These are phyloP conservation scores for Hemisphaericaspora lyxosophila DNA, from an alignment of 1,139 yeast genomes.

Conservation along the genomic window DNA sequence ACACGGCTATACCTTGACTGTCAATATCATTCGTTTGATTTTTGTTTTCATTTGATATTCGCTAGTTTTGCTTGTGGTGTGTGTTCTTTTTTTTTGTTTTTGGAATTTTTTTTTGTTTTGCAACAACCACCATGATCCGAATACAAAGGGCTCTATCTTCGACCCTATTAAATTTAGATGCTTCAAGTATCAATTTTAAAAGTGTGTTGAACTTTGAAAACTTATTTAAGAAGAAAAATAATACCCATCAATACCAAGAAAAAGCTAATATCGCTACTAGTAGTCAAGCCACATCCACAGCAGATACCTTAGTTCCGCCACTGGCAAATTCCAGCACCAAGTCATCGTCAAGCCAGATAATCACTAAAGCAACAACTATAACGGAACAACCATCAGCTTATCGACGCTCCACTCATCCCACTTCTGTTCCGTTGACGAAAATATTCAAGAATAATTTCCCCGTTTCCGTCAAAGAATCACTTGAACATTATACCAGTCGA, in stretches of 20 bases:
- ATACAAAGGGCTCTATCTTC: constrained; percentile 4
- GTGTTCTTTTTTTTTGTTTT: no score
- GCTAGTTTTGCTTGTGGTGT: no score
- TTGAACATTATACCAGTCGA: constrained; percentile 47
- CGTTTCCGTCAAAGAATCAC: constrained; percentile 49
- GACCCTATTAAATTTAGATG: not conserved
- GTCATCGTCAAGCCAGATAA: not conserved
- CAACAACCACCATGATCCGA: constrained; percentile 4
- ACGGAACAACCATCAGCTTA: constrained; percentile 20
- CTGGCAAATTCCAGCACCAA: not conserved
- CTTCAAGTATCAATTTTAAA: constrained; percentile 4
- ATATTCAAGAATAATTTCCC: constrained; percentile 59
- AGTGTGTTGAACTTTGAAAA: constrained; percentile 2
- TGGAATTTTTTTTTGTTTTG: not conserved
- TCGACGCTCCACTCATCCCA: constrained; percentile 57
- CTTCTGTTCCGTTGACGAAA: constrained; percentile 58
- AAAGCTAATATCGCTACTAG: not conserved
- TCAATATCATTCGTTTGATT: not conserved
- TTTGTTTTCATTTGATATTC: no score
- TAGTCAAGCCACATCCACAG: not conserved
- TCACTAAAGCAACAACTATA: not conserved
- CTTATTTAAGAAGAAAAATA: constrained; percentile 1
- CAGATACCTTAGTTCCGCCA: not conserved
- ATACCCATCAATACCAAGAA: not conserved
- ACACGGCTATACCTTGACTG: not conserved